Percentiles rank a stretch among this genome's conserved stretches.
These are phyloP conservation scores for Tagetes erecta DNA, from an alignment of 129 eudicot genomes.

Conservation along the genomic window DNA sequence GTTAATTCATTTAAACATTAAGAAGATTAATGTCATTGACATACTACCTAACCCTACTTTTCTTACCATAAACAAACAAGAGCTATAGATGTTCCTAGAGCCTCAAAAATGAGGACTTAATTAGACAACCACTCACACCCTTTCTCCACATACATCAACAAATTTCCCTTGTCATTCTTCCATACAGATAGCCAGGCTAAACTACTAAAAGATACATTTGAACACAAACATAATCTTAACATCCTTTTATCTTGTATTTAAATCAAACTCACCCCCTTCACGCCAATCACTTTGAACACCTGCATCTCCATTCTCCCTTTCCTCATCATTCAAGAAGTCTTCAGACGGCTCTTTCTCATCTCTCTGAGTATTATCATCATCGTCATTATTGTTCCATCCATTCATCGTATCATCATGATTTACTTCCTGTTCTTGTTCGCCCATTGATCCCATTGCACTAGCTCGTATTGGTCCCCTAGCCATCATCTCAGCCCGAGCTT, in stretches of 20 bases:
- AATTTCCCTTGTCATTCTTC: no score
- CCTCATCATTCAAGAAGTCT: slow-evolving; percentile 45
- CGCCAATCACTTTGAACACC: slow-evolving; percentile 67
- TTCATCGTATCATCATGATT: slow-evolving; percentile 40
- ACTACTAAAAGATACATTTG: slow-evolving; percentile 20
- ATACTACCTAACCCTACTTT: no score
- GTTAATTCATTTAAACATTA: no score
- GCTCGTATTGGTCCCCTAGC: slow-evolving; percentile 41
- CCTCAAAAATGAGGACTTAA: no score
- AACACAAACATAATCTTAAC: slow-evolving; percentile 17
- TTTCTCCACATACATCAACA: no score
- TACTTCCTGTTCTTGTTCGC: slow-evolving; percentile 34
- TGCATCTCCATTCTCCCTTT: slow-evolving; percentile 74
- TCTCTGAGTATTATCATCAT: slow-evolving; percentile 33
- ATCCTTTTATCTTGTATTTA: slow-evolving; percentile 57
- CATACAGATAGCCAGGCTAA: not conserved
- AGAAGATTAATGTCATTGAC: no score
- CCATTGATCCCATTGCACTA: slow-evolving; percentile 39
- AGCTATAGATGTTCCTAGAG: no score
- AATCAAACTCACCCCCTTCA: slow-evolving; percentile 76
- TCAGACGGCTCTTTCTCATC: slow-evolving; percentile 46
- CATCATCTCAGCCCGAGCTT: slow-evolving; percentile 44
- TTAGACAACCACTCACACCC: no score
- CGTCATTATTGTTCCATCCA: slow-evolving; percentile 29
- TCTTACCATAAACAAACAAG: no score